A percentile compares a stretch with the other conserved stretches of the same genome.
These are phyloP conservation scores for Schoenoplectus triqueter DNA, from an alignment of 202 grass and related monocot genomes.

Conservation along the genomic window DNA sequence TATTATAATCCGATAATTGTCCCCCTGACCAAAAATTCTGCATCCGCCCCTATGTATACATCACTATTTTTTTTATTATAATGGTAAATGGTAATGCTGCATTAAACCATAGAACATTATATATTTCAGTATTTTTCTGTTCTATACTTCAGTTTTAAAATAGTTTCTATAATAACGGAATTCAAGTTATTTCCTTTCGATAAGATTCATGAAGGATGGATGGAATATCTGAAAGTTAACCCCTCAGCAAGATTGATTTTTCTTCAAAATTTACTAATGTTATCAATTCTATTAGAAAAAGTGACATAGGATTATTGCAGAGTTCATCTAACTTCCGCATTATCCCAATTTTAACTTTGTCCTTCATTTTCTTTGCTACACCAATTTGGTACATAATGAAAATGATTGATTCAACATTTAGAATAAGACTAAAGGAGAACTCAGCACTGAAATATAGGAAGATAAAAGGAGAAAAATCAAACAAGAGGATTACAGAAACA, in stretches of 20 bases:
- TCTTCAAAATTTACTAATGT: background rate
- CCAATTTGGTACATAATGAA: conserved; percentile 30
- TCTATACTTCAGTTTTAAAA: background rate
- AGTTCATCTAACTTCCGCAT: conserved; percentile 22
- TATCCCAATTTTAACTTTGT: conserved; percentile 37
- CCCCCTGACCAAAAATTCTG: too few relatives aligned
- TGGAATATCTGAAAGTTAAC: background rate
- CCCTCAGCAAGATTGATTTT: background rate
- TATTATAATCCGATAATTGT: too few relatives aligned
- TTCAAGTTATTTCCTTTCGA: background rate
- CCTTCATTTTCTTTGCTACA: background rate
- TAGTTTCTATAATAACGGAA: background rate
- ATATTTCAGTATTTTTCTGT: too few relatives aligned
- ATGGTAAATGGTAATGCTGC: too few relatives aligned
- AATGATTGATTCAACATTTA: conserved; percentile 11
- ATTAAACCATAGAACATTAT: too few relatives aligned
- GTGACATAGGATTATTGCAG: conserved; percentile 11
- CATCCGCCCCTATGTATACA: too few relatives aligned
- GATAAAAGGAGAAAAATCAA: background rate
- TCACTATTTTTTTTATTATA: too few relatives aligned
- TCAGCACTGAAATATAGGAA: background rate
- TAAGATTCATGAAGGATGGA: background rate
- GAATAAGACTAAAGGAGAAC: conserved; percentile 5
- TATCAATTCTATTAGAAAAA: background rate
- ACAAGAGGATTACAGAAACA: background rate